Conservation (phyloP, 768 basidiomycete genomes). For the Collybia sp. region DNA sequence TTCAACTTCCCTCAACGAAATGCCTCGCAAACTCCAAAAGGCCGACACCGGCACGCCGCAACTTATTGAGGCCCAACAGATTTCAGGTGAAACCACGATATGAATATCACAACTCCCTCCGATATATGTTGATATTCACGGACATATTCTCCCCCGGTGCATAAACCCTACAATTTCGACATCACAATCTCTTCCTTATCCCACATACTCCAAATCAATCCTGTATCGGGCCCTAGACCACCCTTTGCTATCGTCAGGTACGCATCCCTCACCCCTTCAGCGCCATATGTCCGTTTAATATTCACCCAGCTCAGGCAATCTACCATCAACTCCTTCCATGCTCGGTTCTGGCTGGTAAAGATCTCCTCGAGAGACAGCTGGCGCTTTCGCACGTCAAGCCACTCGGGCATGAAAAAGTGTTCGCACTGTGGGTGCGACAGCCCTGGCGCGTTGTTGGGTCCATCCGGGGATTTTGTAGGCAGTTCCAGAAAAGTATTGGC, state of each 20-base stretch:
- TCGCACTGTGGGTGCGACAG: constrained; percentile 34
- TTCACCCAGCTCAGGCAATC: constrained; percentile 53
- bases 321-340: constrained; percentile 57
- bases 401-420: constrained; percentile 66
- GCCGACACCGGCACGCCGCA: too few species aligned
- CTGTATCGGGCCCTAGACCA: constrained; percentile 50
- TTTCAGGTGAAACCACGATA: too few species aligned
- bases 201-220: constrained; percentile 68
- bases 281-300: constrained; percentile 44
- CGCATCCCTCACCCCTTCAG: constrained; percentile 38
- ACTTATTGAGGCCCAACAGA: too few species aligned
- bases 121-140: too few species aligned
- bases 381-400: constrained; percentile 51
- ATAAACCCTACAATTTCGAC: constrained; percentile 9
- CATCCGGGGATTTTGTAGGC: background rate
- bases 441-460: constrained; percentile 1
- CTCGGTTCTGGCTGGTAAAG: constrained; percentile 41
- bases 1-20: too few species aligned
- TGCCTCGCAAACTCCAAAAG: too few species aligned
- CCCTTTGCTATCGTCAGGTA: constrained; percentile 40
- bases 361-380: constrained; percentile 46
- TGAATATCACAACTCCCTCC: too few species aligned
- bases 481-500: constrained; percentile 26
- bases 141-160: too few species aligned
- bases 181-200: constrained; percentile 19